These are phyloP conservation scores for Penicillium hordei DNA, from an alignment of 2,329 filamentous ascomycete genomes.

Conservation along the genomic window DNA sequence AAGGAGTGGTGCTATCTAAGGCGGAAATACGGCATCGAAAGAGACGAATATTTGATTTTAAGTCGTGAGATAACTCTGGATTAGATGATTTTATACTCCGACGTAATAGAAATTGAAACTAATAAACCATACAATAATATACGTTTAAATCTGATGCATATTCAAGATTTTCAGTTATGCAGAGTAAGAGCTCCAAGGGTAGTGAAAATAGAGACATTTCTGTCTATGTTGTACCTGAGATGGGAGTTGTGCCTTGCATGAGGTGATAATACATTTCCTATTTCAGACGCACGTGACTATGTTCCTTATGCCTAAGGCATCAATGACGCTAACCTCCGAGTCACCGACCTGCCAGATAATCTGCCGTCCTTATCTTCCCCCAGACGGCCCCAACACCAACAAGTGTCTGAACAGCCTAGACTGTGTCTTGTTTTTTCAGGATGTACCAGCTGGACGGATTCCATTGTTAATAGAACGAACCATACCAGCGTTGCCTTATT, in stretches of 20 bases:
- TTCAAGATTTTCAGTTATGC: neutral
- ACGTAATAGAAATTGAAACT: too few species aligned
- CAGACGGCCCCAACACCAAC: constrained; percentile 2
- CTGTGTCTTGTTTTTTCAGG: neutral
- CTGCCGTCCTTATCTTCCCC: constrained; percentile 12
- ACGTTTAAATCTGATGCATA: neutral
- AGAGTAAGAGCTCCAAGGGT: neutral
- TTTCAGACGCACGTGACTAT: neutral
- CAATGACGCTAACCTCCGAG: constrained; percentile 1
- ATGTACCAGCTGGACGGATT: neutral
- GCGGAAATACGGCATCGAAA: too few species aligned
- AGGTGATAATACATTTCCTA: neutral
- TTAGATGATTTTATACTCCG: too few species aligned
- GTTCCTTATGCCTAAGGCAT: constrained; percentile 3
- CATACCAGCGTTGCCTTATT: neutral
- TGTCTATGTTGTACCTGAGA: neutral
- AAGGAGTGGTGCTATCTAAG: too few species aligned
- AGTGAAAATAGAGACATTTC: neutral
- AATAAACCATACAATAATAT: too few species aligned
- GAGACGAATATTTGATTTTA: too few species aligned
- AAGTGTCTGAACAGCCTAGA: neutral
- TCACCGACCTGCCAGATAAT: constrained; percentile 16
- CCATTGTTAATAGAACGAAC: neutral
- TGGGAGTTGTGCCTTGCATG: neutral
- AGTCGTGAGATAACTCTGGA: too few species aligned